These are phyloP conservation scores for Malus hybrid DNA, from an alignment of 331 rosid species.

Conservation along the genomic window DNA sequence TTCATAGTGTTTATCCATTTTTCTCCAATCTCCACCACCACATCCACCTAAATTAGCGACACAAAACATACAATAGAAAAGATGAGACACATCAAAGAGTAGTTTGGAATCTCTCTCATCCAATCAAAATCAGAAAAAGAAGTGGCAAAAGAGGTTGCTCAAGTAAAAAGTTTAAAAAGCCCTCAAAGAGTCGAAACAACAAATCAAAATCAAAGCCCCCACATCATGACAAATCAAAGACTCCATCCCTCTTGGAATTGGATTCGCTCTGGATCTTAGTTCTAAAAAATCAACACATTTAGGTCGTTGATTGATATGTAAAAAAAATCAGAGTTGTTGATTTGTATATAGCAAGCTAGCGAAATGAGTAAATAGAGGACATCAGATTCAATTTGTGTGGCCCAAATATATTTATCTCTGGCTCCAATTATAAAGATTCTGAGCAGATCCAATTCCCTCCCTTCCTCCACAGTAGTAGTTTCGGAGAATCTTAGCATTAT, in stretches of 20 bases:
- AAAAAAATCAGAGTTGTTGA: too few species aligned
- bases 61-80: conserved; percentile 1
- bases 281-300: too few species aligned
- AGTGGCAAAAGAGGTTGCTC: neutral
- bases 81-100: conserved; percentile 11
- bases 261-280: too few species aligned
- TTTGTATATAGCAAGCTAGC: too few species aligned
- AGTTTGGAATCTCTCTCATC: conserved; percentile 19
- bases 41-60: neutral
- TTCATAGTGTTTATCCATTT: too few species aligned
- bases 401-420: too few species aligned
- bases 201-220: conserved; percentile 16
- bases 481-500: conserved; percentile 28
- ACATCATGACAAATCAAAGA: conserved; percentile 29
- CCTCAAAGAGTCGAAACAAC: neutral
- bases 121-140: conserved; percentile 19
- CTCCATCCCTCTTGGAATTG: neutral
- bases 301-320: too few species aligned
- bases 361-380: too few species aligned
- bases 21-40: conserved; percentile 20
- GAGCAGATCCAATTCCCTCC: too few species aligned
- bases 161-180: neutral
- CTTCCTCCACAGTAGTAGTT: neutral
- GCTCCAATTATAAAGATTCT: too few species aligned
- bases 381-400: too few species aligned